Base-by-base conservation (phyloP, 129 eudicot genomes). In the Flaveria trinervia region DNA sequence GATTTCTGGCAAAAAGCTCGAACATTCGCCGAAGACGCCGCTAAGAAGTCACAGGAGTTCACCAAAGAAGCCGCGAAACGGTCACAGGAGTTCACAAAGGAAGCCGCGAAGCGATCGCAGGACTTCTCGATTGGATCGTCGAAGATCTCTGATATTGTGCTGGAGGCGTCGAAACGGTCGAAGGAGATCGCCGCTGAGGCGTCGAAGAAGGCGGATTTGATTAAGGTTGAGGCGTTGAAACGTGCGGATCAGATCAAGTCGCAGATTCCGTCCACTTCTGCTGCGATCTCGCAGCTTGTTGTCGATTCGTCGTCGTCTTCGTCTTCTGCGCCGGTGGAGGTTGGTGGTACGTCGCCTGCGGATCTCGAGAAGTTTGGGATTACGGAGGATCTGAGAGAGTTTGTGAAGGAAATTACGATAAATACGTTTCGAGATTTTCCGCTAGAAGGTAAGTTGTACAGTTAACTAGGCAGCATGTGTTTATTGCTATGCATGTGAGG, bases 211-310 rank as follows among this genome's bases (percentile, higher is more conserved):
- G 89, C 89, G 22, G 88, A 89, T 71, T 72, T 68, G 51, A 75
- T 89, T 70, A 87, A 83, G 50, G 79, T 48, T 18, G 89, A 90
- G 83, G 96, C 91, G 44, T 67, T 86, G 39, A 88, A 90, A 70
- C 85, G 90, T 17, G 96, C 97, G n/a, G 98, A 93, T 85, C 94
- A 88, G 91, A 88, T 90, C 78, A 87, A 85, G 86, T 72, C 91
- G 52, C 89, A 88, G 86, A 81, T 91, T 79, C 93, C 93, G 14
- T 76, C 92, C 18, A 88, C 97, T 13, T 80, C 92, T 43, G 82
- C 82, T 10, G 87, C 82, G 57, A 80, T 86, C 64, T 78, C 93
- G 48, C 82, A 80, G 33, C 84, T 90, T 74, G 92, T 90, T 23
- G 93, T 83, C 45, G 85, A 71, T 72, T 69, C 81, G 8, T 75